Conservation (phyloP, 768 basidiomycete genomes). For the Boletus barrowsii region DNA sequence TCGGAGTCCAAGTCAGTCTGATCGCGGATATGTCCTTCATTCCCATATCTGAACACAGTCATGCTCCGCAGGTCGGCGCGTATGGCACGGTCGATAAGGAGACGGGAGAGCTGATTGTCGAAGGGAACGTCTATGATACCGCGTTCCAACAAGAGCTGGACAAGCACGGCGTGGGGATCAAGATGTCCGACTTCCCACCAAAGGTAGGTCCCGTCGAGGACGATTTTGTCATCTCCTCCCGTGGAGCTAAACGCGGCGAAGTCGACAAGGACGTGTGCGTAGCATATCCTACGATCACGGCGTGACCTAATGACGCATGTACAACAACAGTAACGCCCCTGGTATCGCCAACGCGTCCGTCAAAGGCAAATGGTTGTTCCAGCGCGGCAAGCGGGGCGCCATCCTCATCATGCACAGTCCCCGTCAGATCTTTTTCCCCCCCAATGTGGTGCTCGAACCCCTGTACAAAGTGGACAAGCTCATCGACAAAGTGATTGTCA, state of each 20-base stretch:
- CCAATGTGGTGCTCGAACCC: slow-evolving; percentile 19
- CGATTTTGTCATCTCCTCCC: slow-evolving; percentile 22
- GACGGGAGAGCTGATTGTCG: slow-evolving; percentile 29
- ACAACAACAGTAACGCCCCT: slow-evolving; percentile 6
- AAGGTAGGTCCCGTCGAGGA: slow-evolving; percentile 17
- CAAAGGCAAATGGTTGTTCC: slow-evolving; percentile 33
- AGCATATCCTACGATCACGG: not conserved
- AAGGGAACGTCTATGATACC: slow-evolving; percentile 35
- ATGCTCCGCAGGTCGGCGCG: slow-evolving; percentile 30
- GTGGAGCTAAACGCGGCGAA: slow-evolving; percentile 12
- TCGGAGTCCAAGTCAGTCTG: slow-evolving; percentile 22
- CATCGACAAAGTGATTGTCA: slow-evolving; percentile 31
- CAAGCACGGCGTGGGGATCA: slow-evolving; percentile 8
- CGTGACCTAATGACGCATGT: not conserved
- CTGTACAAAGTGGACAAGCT: slow-evolving; percentile 27
- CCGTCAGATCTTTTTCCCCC: slow-evolving; percentile 18
- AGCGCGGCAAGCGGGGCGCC: slow-evolving; percentile 26
- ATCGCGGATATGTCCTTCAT: not conserved
- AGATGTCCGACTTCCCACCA: slow-evolving; percentile 17
- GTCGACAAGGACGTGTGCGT: slow-evolving; percentile 19
- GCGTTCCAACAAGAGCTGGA: slow-evolving; percentile 18
- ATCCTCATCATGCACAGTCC: slow-evolving; percentile 33
- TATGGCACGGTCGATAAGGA: slow-evolving; percentile 33
- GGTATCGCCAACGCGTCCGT: slow-evolving; percentile 26
- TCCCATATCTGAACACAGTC: not conserved